Conservation (phyloP, 1,284 basidiomycete species). For the Apiotrichum porosum region DNA sequence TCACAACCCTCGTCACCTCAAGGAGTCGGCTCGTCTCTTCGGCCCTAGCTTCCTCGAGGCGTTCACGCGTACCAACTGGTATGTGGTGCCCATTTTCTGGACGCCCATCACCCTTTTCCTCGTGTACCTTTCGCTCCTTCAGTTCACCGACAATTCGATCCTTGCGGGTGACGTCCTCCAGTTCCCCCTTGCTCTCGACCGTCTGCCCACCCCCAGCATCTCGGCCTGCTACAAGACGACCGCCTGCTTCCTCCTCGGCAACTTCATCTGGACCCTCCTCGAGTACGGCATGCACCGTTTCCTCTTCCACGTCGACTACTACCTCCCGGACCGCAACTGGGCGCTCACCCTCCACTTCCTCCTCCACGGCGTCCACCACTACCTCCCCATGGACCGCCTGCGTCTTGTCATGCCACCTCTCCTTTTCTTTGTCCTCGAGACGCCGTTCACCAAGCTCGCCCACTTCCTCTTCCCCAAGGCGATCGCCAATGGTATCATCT, state of each 20-base stretch:
- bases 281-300: constrained; percentile 96
- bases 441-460: constrained; percentile 84
- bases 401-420: constrained; percentile 96
- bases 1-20: constrained; percentile 88
- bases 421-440: constrained; percentile 72
- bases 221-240: constrained; percentile 51
- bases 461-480: constrained; percentile 76
- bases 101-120: constrained; percentile 79
- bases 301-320: constrained; percentile 93
- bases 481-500: constrained; percentile 87
- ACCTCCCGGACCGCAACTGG: constrained; percentile 74
- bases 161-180: constrained; percentile 30
- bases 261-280: constrained; percentile 88
- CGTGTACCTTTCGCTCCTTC: constrained; percentile 70
- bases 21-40: constrained; percentile 82
- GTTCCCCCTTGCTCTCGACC: constrained; percentile 22
- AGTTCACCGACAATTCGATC: constrained; percentile 60
- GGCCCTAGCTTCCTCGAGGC: constrained; percentile 76
- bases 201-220: constrained; percentile 28
- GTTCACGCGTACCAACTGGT: constrained; percentile 88
- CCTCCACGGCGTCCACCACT: constrained; percentile 95
- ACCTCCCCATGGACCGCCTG: constrained; percentile 91
- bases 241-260: constrained; percentile 71
- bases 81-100: constrained; percentile 89
- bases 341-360: constrained; percentile 88